A percentile compares a stretch with the other conserved stretches of the same genome.
These are phyloP conservation scores for Xylaria grammica DNA, from an alignment of 495 filamentous ascomycete species.

Conservation along the genomic window DNA sequence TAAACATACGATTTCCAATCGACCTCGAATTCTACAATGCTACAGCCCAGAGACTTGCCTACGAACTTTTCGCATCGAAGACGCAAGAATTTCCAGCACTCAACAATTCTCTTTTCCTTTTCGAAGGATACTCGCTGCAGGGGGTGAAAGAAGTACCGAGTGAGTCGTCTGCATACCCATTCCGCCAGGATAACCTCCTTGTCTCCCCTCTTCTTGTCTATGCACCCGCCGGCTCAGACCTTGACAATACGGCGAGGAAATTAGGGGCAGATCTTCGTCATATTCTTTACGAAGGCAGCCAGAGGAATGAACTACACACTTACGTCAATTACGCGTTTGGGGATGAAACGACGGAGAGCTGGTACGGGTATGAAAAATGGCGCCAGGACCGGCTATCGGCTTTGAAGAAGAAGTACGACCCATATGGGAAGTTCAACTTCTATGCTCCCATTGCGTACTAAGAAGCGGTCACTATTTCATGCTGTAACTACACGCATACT, in stretches of 20 bases:
- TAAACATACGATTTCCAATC: slow-evolving; percentile 54
- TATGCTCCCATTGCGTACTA: no score
- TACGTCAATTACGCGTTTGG: slow-evolving; percentile 57
- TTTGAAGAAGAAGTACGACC: slow-evolving; percentile 47
- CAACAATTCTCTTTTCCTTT: slow-evolving; percentile 54
- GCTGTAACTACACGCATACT: no score
- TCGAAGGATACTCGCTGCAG: slow-evolving; percentile 58
- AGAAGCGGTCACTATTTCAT: no score
- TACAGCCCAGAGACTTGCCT: slow-evolving; percentile 45
- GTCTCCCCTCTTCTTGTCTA: slow-evolving; percentile 49
- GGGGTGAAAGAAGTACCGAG: slow-evolving; percentile 48
- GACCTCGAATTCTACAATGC: slow-evolving; percentile 49
- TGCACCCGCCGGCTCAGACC: slow-evolving; percentile 35
- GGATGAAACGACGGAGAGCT: slow-evolving; percentile 39
- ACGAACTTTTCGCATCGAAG: slow-evolving; percentile 45
- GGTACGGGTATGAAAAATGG: slow-evolving; percentile 55
- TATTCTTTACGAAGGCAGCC: slow-evolving; percentile 20
- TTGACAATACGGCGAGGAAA: no score
- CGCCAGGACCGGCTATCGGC: slow-evolving; percentile 40
- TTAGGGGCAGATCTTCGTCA: slow-evolving; percentile 49
- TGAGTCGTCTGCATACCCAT: slow-evolving; percentile 40
- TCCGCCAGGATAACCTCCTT: slow-evolving; percentile 52
- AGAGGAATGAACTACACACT: no score
- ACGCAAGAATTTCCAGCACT: slow-evolving; percentile 28
- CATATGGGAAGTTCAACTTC: slow-evolving; percentile 44